A percentile compares a stretch with the other conserved stretches of the same genome.
Conservation (phyloP, 768 basidiomycete genomes). For the Lactifluus echinatus region DNA sequence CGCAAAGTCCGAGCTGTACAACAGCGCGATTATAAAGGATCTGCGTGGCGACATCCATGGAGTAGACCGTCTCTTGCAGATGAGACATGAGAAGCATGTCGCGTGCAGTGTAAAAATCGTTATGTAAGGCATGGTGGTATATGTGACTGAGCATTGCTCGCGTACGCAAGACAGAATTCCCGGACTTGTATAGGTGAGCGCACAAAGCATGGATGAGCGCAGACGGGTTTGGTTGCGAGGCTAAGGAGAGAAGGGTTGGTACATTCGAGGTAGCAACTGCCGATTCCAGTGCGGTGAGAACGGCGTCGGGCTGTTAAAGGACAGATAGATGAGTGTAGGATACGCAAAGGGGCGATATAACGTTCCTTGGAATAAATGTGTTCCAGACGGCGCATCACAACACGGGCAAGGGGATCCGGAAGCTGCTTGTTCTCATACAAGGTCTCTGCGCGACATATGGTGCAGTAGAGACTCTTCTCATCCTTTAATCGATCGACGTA, state of each 20-base stretch:
- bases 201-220: conserved; percentile 84
- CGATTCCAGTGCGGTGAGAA: conserved; percentile 83
- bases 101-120: conserved; percentile 92
- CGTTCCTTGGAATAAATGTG: conserved; percentile 96
- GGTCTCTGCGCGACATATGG: conserved; percentile 86
- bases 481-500: conserved; percentile 96
- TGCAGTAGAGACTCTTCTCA: conserved; percentile 88
- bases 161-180: conserved; percentile 86
- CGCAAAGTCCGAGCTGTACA: conserved; percentile 94
- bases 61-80: conserved; percentile 91
- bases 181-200: conserved; percentile 86
- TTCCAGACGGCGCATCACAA: conserved; percentile 91
- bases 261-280: conserved; percentile 49
- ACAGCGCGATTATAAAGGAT: conserved; percentile 97
- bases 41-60: conserved; percentile 94
- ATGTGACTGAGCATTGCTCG: conserved; percentile 97
- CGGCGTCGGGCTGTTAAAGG: conserved; percentile 70
- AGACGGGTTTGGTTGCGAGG: conserved; percentile 48
- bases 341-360: background rate
- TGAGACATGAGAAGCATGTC: conserved; percentile 99
- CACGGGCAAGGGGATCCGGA: conserved; percentile 72
- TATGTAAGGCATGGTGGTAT: conserved; percentile 93
- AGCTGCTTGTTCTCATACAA: conserved; percentile 80
- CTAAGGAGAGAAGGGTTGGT: conserved; percentile 54
- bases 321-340: conserved; percentile 11